phyloP scores from a whole-genome alignment of 2,329 filamentous ascomycete genomes.

The Chrysoporthe austroafricana region DNA sequence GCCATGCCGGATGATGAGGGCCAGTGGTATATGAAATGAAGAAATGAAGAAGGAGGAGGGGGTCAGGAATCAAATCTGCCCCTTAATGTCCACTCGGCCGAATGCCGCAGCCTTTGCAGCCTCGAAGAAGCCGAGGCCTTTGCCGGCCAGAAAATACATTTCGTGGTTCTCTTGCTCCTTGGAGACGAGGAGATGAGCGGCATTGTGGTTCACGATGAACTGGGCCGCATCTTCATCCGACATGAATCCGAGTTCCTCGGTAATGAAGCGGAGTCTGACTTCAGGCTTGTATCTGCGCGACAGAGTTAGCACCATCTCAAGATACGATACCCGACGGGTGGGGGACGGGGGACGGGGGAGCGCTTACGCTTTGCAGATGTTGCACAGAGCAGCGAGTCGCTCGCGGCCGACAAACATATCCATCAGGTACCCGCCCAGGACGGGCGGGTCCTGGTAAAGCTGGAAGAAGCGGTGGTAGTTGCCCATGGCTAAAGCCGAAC shows the following conservation, averaged over 20 bases:
- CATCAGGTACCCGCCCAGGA: slow-evolving; percentile 96
- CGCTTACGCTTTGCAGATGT: slow-evolving; percentile 95
- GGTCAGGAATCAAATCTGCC: slow-evolving; percentile 72
- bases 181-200: slow-evolving; percentile 66
- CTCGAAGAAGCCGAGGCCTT: slow-evolving; percentile 76
- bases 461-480: slow-evolving; percentile 99
- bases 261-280: slow-evolving; percentile 87
- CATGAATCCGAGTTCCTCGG: slow-evolving; percentile 94
- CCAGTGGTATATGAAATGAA: slow-evolving; percentile 9
- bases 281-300: slow-evolving; percentile 82
- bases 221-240: slow-evolving; percentile 87
- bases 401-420: slow-evolving; percentile 98
- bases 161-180: slow-evolving; percentile 72
- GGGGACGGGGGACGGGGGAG: slow-evolving; percentile 33
- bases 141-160: slow-evolving; percentile 74
- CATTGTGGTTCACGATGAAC: slow-evolving; percentile 83
- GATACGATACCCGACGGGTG: background rate
- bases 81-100: slow-evolving; percentile 92
- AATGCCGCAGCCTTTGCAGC: slow-evolving; percentile 74
- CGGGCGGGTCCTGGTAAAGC: slow-evolving; percentile 86
- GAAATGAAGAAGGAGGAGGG: slow-evolving; percentile 21
- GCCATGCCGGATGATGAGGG: slow-evolving; percentile 1
- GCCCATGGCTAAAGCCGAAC: slow-evolving; percentile 86
- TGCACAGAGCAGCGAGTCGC: slow-evolving; percentile 85
- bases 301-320: background rate